Evolutionary conservation across 345 rosid species (phyloP).

Genomic region (Eucalyptus camaldulensis): DNA sequence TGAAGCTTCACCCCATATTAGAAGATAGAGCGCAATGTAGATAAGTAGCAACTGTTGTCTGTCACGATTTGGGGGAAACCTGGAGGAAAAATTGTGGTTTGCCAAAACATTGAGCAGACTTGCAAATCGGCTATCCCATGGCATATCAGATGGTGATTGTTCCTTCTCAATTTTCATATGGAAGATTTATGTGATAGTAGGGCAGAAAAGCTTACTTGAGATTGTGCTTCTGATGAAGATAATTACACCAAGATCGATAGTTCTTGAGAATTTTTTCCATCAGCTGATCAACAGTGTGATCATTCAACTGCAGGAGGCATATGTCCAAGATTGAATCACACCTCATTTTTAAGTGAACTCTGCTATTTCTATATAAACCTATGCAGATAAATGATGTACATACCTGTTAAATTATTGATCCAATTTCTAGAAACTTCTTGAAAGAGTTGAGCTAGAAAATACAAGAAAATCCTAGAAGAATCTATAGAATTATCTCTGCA

Average conservation of each 20-base stretch:
- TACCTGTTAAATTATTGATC: too few species aligned
- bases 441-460: too few species aligned
- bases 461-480: too few species aligned
- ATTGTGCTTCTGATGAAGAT: constrained; percentile 41
- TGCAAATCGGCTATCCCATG: background rate
- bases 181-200: background rate
- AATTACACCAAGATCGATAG: constrained; percentile 84
- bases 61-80: constrained; percentile 33
- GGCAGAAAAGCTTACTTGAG: constrained; percentile 26
- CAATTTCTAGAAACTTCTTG: too few species aligned
- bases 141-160: background rate
- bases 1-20: constrained; percentile 99
- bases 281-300: constrained; percentile 35
- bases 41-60: constrained; percentile 57
- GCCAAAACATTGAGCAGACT: background rate
- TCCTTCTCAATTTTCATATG: background rate
- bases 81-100: constrained; percentile 16
- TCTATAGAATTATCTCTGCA: too few species aligned
- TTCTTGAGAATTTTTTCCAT: constrained; percentile 65
- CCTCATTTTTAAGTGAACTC: background rate
- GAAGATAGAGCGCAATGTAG: constrained; percentile 80
- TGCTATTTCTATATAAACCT: background rate
- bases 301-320: constrained; percentile 45
- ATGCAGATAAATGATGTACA: background rate
- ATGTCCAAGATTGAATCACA: constrained; percentile 6